Evolutionary conservation across 2,329 filamentous ascomycete species (phyloP).

Genomic region (Neobulgaria alba): DNA sequence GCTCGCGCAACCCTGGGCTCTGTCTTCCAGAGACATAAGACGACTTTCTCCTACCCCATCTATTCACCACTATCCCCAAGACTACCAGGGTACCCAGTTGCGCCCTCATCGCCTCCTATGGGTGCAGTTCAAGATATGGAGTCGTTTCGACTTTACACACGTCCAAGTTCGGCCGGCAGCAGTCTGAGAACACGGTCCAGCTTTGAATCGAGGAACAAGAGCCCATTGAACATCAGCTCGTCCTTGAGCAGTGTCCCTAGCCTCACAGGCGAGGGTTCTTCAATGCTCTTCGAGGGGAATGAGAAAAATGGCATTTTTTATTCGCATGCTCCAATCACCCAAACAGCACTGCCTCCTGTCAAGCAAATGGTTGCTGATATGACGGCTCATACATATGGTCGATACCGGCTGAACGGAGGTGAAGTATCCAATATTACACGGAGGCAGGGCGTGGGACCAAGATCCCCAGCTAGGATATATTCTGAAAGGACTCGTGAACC

Average conservation of each 20-base stretch:
- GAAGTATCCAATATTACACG: conserved; percentile 1
- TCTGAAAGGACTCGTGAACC: conserved; percentile 11
- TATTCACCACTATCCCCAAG: conserved; percentile 11
- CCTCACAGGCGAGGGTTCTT: conserved; percentile 17
- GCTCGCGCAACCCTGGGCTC: conserved; percentile 13
- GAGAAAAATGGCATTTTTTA: conserved; percentile 5
- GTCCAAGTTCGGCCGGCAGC: conserved; percentile 14
- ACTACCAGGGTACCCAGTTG: conserved; percentile 3
- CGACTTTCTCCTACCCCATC: conserved; percentile 15
- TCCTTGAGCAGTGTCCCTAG: conserved; percentile 19
- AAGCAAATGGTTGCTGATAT: conserved; percentile 12
- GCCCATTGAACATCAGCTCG: conserved; percentile 22
- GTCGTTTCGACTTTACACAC: conserved; percentile 8
- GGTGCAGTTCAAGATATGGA: conserved; percentile 15
- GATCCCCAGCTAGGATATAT: neutral
- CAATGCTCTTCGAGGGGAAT: no score
- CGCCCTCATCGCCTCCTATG: conserved; percentile 9
- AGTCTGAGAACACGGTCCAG: conserved; percentile 13
- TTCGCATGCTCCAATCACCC: conserved; percentile 4
- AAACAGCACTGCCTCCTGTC: conserved; percentile 1
- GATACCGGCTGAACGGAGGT: conserved; percentile 12
- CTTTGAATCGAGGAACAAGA: conserved; percentile 22
- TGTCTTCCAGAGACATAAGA: conserved; percentile 12
- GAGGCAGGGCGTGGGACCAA: neutral
- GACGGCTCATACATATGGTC: conserved; percentile 7